Base-by-base conservation (phyloP, 2,329 filamentous ascomycete species). In the Pseudocercospora fuligena region DNA sequence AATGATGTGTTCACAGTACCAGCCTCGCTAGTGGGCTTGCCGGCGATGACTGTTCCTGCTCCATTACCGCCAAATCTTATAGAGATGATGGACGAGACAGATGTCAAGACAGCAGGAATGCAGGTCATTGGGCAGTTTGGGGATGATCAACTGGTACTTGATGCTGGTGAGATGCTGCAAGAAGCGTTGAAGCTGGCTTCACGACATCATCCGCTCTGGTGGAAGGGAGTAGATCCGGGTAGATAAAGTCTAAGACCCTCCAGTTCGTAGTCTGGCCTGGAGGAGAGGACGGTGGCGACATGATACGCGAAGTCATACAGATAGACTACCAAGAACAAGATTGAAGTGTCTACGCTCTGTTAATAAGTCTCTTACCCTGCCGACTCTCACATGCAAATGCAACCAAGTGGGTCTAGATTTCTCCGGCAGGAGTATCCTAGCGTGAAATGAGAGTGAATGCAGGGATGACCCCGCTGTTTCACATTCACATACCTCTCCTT, bases 1-100 rank as follows among this genome's bases (percentile, higher is more conserved):
- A 97, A 95, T 75, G 95, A 99, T 80, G 90, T 98, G 1, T 94
- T 98, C 74, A 98, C 95, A 0, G 94, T 99, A 1, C 95, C 95
- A 1, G 93, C 94, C 1, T 97, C 93, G 80, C 82, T 99, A 70
- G 95, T 94, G 0, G 95, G 95, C 0, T 82, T 99, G 63, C 95
- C 95, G 2, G 92, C 94, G 11, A 87, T 97, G 60, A 97, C 91
- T 72, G 84, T 99, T 11, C 94, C 95, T 0, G 83, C 90, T 69
- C 78, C 80, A 19, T 75, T 83, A 66, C 36, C 63, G 6, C 67
- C 49, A 8, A 51, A 63, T 33, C 21, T 63, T 19, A 46, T 56
- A 29, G 56, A 25, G 25, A 68, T 21, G 23, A 60, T 67, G 68
- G 57, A 68, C 49, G 80, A 71, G 9, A 64, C 60, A 1, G 75